A percentile compares a stretch with the other conserved stretches of the same genome.
These are phyloP conservation scores for Leptographium wingfieldii DNA, from an alignment of 2,329 filamentous ascomycete genomes.

Conservation along the genomic window DNA sequence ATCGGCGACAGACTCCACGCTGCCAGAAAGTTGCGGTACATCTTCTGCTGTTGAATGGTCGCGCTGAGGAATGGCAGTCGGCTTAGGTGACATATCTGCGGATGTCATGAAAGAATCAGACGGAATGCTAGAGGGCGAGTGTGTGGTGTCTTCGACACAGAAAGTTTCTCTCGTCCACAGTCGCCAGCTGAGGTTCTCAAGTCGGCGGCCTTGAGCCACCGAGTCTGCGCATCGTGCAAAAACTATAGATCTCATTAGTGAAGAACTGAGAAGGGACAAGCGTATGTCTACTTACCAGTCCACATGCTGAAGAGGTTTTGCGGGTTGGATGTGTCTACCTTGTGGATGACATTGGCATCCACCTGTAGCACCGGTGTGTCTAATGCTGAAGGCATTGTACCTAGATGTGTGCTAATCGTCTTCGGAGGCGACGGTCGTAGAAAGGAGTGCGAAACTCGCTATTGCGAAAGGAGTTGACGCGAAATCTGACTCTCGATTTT, in stretches of 20 bases:
- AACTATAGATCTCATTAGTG: slow-evolving; percentile 36
- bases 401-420: slow-evolving; percentile 17
- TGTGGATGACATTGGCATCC: slow-evolving; percentile 82
- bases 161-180: slow-evolving; percentile 91
- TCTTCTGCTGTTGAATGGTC: slow-evolving; percentile 30
- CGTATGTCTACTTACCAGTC: slow-evolving; percentile 56
- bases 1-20: slow-evolving; percentile 61
- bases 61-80: slow-evolving; percentile 32
- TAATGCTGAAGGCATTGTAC: slow-evolving; percentile 69
- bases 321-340: slow-evolving; percentile 84
- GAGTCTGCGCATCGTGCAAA: slow-evolving; percentile 92
- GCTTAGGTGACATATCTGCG: slow-evolving; percentile 27
- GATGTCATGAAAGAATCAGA: slow-evolving; percentile 7
- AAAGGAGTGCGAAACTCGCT: neutral
- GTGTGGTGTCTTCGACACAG: slow-evolving; percentile 53
- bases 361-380: slow-evolving; percentile 81
- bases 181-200: slow-evolving; percentile 94
- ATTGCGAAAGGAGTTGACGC: slow-evolving; percentile 1
- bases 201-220: slow-evolving; percentile 78
- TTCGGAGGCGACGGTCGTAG: neutral
- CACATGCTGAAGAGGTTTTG: slow-evolving; percentile 95
- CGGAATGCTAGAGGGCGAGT: neutral
- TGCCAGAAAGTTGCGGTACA: slow-evolving; percentile 62
- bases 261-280: neutral
- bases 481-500: neutral